phyloP scores from a whole-genome alignment of 129 eudicot species.

The Arctium lappa region DNA sequence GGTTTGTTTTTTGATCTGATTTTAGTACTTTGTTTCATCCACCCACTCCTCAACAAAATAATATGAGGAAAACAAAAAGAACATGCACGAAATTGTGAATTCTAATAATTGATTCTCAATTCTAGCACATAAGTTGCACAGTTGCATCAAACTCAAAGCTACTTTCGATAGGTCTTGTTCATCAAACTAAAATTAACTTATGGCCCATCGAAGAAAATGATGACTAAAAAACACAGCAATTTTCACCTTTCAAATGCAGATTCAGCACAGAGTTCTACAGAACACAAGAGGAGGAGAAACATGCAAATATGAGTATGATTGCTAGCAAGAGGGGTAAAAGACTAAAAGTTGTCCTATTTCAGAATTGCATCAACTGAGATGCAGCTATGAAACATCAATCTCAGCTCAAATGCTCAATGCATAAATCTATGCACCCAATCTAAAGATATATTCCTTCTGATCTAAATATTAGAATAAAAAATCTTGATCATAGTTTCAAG shows the following conservation, averaged over 20 bases:
- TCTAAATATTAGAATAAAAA: background rate
- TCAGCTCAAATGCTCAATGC: background rate
- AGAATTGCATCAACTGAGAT: background rate
- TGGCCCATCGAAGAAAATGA: conserved; percentile 2
- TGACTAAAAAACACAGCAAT: background rate
- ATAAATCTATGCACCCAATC: conserved; percentile 1
- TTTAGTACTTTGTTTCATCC: background rate
- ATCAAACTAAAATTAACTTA: background rate
- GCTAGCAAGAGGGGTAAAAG: background rate
- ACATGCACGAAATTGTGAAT: background rate
- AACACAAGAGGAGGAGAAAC: background rate
- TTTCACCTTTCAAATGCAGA: background rate
- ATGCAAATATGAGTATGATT: background rate
- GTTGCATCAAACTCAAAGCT: background rate
- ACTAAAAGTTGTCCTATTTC: background rate
- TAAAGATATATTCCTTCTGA: conserved; percentile 4
- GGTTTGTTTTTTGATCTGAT: background rate
- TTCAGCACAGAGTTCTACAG: background rate
- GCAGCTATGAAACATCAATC: background rate
- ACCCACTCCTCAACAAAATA: background rate
- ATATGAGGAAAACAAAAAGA: background rate
- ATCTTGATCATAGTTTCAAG: background rate
- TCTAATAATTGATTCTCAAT: background rate
- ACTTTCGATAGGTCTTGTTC: background rate
- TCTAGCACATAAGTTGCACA: background rate